Evolutionary conservation across 2,329 filamentous ascomycete species (phyloP), one percentile per base, ranked within the genome.

Genomic region (Ciborinia camelliae): DNA sequence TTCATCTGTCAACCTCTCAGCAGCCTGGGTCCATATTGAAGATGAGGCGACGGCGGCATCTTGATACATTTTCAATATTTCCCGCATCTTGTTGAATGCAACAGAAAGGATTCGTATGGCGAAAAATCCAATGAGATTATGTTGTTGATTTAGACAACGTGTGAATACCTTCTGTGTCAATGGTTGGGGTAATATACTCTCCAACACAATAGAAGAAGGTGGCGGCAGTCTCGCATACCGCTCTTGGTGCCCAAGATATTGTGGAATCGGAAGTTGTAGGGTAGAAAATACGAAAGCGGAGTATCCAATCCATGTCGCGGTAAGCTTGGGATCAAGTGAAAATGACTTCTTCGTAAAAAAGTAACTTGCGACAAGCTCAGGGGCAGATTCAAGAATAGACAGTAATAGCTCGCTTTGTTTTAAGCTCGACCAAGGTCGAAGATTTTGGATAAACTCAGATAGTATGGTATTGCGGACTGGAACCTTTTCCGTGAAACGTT

Each of bases 301-400:
- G 74, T 96, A 97, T 50, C 94, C 93, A 70, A 98, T 90, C 95
- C 95, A 99, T 0, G 92, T 95, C 52, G 92, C 88, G 3, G 92
- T 95, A 6, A 96, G 82, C 74, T 97, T 98, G 0, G 95, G 93
- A 50, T 98, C 93, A 68, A 96, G 92, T 0, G 88, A 86, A 72
- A 98, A 95, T 62, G 88, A 85, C 66, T 85, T 87, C 73, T 92
- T 93, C 74, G 86, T 88, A 51, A 87, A 81, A 73, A 97, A 98
- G 75, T 96, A 99, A 72, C 92, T 88, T 51, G 92, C 90, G 1
- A 96, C 85, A 3, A 98, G 82, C 76, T 98, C 95, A 0, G 96
- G 94, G 0, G 90, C 91, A 9, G 86, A 85, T 67, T 82, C 82
- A 74, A 99, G 96, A 41, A 96, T 92, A 4, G 88, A 82, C 5